These are phyloP conservation scores for Metschnikowia henanensis DNA, from an alignment of 805 yeast species.

Conservation along the genomic window DNA sequence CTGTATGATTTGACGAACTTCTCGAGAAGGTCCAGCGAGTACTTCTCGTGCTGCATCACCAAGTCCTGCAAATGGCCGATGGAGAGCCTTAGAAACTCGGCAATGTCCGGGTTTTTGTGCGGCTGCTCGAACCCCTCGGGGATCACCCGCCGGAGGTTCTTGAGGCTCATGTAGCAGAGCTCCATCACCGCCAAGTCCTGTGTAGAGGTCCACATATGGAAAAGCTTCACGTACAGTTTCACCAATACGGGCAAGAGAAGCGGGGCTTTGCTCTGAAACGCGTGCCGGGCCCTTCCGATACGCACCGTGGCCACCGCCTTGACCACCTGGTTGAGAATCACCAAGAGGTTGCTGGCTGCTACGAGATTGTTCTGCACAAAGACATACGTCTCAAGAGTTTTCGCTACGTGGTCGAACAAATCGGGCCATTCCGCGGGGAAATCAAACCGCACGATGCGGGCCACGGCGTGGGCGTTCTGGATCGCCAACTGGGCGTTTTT, in stretches of 20 bases:
- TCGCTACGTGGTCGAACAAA: conserved; percentile 64
- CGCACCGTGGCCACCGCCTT: conserved; percentile 73
- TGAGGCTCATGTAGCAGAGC: conserved; percentile 75
- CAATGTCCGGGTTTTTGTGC: conserved; percentile 55
- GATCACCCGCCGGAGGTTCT: conserved; percentile 69
- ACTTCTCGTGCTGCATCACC: conserved; percentile 51
- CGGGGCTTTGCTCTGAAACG: conserved; percentile 72
- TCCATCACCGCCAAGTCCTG: conserved; percentile 59
- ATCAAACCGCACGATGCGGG: conserved; percentile 77
- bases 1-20: conserved; percentile 73
- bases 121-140: conserved; percentile 77
- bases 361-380: conserved; percentile 43
- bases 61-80: conserved; percentile 61
- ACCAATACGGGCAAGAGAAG: conserved; percentile 58
- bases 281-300: conserved; percentile 79
- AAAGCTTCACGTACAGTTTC: conserved; percentile 57
- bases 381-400: conserved; percentile 44
- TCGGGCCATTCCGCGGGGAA: conserved; percentile 88
- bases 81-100: conserved; percentile 58
- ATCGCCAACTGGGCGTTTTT: conserved; percentile 71
- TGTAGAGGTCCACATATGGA: conserved; percentile 59
- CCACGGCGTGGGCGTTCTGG: conserved; percentile 83
- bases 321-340: conserved; percentile 73
- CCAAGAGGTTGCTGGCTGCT: conserved; percentile 59
- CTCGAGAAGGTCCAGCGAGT: conserved; percentile 52